Evolutionary conservation across 2,329 filamentous ascomycete species (phyloP).

Genomic region (Fusarium secorum): DNA sequence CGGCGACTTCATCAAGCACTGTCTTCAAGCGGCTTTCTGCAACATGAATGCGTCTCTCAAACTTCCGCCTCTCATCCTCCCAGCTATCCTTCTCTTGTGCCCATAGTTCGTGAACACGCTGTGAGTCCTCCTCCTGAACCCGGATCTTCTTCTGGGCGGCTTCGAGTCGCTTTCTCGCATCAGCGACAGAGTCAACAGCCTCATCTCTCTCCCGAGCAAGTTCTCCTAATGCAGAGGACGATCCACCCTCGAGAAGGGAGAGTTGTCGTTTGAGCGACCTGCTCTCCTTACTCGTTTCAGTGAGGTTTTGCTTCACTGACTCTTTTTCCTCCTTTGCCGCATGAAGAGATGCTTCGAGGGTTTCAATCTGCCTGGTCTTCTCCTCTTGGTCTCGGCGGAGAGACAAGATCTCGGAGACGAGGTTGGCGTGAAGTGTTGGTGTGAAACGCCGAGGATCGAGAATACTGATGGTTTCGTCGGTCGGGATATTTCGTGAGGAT

Average conservation of each 20-base stretch:
- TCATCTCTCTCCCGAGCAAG: conserved; percentile 87
- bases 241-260: conserved; percentile 85
- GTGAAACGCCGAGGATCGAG: conserved; percentile 93
- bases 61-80: conserved; percentile 81
- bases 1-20: conserved; percentile 85
- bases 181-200: conserved; percentile 74
- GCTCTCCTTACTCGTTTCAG: conserved; percentile 75
- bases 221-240: conserved; percentile 83
- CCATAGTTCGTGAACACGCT: conserved; percentile 81
- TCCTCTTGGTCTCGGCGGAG: conserved; percentile 90
- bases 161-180: conserved; percentile 81
- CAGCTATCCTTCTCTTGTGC: conserved; percentile 83
- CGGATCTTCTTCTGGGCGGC: conserved; percentile 78
- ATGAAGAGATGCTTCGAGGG: conserved; percentile 78
- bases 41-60: conserved; percentile 88
- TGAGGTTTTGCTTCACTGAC: conserved; percentile 66
- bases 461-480: conserved; percentile 74
- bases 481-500: conserved; percentile 64
- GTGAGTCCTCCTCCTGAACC: conserved; percentile 82
- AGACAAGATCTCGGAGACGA: conserved; percentile 92
- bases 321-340: conserved; percentile 78
- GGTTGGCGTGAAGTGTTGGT: conserved; percentile 89
- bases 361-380: conserved; percentile 86
- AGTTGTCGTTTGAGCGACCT: conserved; percentile 86
- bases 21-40: conserved; percentile 85